A percentile compares a stretch with the other conserved stretches of the same genome.
These are phyloP conservation scores for Hypocrella siamensis DNA, from an alignment of 2,329 filamentous ascomycete genomes.

Conservation along the genomic window DNA sequence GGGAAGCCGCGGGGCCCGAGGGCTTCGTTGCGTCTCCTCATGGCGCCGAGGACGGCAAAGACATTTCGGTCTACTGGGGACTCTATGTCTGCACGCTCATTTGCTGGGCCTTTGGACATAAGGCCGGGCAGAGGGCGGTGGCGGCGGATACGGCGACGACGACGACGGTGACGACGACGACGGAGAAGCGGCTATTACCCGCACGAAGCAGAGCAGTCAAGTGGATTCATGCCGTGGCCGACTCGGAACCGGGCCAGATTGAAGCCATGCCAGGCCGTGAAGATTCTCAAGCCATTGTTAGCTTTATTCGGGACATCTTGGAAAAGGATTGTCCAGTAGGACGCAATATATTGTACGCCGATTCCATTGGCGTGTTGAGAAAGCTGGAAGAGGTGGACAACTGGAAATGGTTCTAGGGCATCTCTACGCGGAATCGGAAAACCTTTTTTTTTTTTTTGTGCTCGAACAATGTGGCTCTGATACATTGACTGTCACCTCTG, in stretches of 20 bases:
- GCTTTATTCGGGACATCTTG: conserved; percentile 29
- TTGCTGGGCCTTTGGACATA: conserved; percentile 40
- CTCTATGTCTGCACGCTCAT: conserved; percentile 42
- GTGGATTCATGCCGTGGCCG: conserved; percentile 26
- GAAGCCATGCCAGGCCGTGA: conserved; percentile 16
- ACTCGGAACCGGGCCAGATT: conserved; percentile 22
- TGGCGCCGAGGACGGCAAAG: conserved; percentile 9
- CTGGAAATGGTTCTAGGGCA: conserved; percentile 18
- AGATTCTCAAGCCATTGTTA: conserved; percentile 31
- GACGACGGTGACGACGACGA: too few relatives aligned
- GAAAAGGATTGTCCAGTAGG: conserved; percentile 32
- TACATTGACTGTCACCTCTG: too few relatives aligned
- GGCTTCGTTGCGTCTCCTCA: conserved; percentile 2
- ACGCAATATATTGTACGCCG: conserved; percentile 32
- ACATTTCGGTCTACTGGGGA: conserved; percentile 37
- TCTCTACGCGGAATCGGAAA: too few relatives aligned
- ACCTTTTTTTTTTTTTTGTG: too few relatives aligned
- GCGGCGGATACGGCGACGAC: too few relatives aligned
- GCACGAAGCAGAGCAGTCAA: conserved; percentile 12
- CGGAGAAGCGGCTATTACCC: conserved; percentile 9
- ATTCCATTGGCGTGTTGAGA: conserved; percentile 35
- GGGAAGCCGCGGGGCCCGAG: conserved; percentile 6
- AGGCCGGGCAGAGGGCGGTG: conserved; percentile 8
- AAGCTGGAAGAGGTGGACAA: conserved; percentile 30
- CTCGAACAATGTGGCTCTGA: too few relatives aligned